Evolutionary conservation across 2,329 filamentous ascomycete genomes (phyloP).

Genomic region (Fusarium albosuccineum): DNA sequence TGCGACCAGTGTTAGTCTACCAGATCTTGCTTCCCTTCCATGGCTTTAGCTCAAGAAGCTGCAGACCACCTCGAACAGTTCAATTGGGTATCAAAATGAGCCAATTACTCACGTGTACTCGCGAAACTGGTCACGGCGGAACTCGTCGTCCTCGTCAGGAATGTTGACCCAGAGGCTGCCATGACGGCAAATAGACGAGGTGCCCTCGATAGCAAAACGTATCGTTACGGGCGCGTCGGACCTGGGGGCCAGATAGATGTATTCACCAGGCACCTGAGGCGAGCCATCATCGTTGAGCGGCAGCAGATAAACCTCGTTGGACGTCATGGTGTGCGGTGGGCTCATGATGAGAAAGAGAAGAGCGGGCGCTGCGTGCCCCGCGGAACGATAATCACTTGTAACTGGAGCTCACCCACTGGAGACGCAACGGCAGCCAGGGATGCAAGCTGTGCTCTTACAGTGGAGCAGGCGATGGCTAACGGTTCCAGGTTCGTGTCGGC

Average conservation of each 20-base stretch:
- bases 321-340: conserved; percentile 70
- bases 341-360: conserved; percentile 62
- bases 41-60: neutral
- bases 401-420: conserved; percentile 35
- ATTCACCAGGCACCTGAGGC: conserved; percentile 88
- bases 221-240: conserved; percentile 82
- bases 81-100: conserved; percentile 14
- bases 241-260: conserved; percentile 87
- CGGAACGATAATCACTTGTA: conserved; percentile 39
- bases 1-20: conserved; percentile 27
- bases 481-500: conserved; percentile 26
- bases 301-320: conserved; percentile 84
- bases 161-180: conserved; percentile 98
- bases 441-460: conserved; percentile 34
- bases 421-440: conserved; percentile 41
- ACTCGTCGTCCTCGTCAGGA: conserved; percentile 79
- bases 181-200: conserved; percentile 93
- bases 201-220: conserved; percentile 92
- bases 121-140: conserved; percentile 82
- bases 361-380: conserved; percentile 47
- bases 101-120: conserved; percentile 82
- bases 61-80: neutral
- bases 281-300: conserved; percentile 94
- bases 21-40: neutral
- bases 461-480: conserved; percentile 40